Evolutionary conservation across 208 protist genomes (phyloP).

Genomic region (Hexamita inflata): DNA sequence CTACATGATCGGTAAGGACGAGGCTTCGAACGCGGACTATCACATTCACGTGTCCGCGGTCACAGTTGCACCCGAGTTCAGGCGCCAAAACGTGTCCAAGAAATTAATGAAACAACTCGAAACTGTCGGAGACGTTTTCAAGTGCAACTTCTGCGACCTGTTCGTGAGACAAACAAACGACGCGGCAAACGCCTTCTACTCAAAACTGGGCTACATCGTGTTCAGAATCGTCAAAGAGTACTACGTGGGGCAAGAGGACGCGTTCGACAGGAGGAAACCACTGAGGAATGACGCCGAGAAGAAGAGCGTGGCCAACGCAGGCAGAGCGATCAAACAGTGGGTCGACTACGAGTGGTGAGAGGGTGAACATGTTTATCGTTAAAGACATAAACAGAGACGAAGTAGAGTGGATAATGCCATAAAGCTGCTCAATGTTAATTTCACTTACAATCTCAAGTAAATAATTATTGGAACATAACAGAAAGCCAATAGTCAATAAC

Average conservation of each 20-base stretch:
- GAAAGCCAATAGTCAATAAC: too few species aligned
- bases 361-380: too few species aligned
- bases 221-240: neutral
- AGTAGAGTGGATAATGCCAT: too few species aligned
- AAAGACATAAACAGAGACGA: too few species aligned
- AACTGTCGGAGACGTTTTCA: neutral
- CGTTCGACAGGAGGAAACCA: slow-evolving; percentile 10
- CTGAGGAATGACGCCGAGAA: neutral
- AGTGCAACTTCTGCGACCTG: slow-evolving; percentile 17
- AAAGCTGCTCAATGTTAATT: too few species aligned
- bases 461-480: too few species aligned
- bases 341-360: too few species aligned
- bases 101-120: neutral
- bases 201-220: neutral
- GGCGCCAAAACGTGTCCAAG: neutral
- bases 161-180: slow-evolving; percentile 6
- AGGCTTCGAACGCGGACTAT: neutral
- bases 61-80: slow-evolving; percentile 6
- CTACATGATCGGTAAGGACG: slow-evolving; percentile 28
- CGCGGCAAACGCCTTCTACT: neutral
- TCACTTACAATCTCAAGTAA: too few species aligned
- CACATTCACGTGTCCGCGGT: slow-evolving; percentile 18
- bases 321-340: too few species aligned
- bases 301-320: too few species aligned
- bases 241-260: slow-evolving; percentile 21